phyloP scores from a whole-genome alignment of 1,284 basidiomycete species.

The Tremellales sp. region DNA sequence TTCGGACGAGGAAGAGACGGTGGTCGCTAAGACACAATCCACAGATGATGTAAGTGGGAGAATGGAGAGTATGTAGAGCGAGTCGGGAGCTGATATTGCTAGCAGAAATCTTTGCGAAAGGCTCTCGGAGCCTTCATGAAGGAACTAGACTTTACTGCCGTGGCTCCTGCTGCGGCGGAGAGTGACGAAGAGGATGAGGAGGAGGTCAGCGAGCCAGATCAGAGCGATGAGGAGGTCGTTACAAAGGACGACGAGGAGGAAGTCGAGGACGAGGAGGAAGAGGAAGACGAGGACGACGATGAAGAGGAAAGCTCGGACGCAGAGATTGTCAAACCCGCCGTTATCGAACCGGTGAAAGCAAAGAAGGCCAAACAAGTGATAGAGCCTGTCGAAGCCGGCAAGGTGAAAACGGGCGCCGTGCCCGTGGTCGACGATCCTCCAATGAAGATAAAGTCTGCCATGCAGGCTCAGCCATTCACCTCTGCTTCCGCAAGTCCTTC shows the following conservation, averaged over 20 bases:
- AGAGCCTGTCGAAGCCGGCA: conserved; percentile 5
- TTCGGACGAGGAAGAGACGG: conserved; percentile 45
- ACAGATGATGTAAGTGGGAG: conserved; percentile 41
- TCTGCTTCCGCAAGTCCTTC: conserved; percentile 27
- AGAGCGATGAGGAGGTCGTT: conserved; percentile 25
- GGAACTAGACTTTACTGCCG: conserved; percentile 53
- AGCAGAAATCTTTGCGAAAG: conserved; percentile 52
- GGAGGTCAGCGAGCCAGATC: conserved; percentile 25
- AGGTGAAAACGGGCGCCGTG: not conserved
- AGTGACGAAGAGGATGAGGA: conserved; percentile 20
- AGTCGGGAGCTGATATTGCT: conserved; percentile 32
- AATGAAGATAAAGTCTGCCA: not conserved
- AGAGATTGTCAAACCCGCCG: conserved; percentile 3
- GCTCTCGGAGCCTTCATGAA: conserved; percentile 62
- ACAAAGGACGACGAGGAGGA: conserved; percentile 28
- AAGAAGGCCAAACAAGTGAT: too few species aligned
- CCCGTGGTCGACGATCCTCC: conserved; percentile 5
- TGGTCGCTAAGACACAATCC: conserved; percentile 16
- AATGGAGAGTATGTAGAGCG: conserved; percentile 1
- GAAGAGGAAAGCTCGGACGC: conserved; percentile 8
- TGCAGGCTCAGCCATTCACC: conserved; percentile 18
- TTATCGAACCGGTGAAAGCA: conserved; percentile 5
- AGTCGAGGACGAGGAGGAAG: conserved; percentile 41
- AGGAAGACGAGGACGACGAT: conserved; percentile 36
- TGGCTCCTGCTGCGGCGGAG: conserved; percentile 19